A percentile compares a stretch with the other conserved stretches of the same genome.
These are phyloP conservation scores for Elongisporangium prolatum DNA, from an alignment of 352 stramenopile species.

Conservation along the genomic window DNA sequence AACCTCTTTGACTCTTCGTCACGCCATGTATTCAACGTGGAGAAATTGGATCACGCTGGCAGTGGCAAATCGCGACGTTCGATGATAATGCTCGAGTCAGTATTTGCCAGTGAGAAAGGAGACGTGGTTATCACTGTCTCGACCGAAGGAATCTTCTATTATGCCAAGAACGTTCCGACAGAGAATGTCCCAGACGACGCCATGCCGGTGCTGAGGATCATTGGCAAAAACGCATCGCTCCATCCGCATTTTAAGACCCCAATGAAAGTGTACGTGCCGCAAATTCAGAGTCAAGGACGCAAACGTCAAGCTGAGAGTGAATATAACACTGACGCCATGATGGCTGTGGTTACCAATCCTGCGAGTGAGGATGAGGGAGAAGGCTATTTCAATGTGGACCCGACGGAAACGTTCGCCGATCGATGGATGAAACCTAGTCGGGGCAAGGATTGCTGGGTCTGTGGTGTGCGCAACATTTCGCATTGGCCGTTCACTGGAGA, in stretches of 20 bases:
- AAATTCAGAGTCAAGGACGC: conserved; percentile 7
- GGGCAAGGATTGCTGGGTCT: conserved; percentile 66
- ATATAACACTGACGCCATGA: conserved; percentile 35
- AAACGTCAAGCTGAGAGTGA: conserved; percentile 1
- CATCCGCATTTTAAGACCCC: conserved; percentile 61
- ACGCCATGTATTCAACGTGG: conserved; percentile 58
- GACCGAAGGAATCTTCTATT: conserved; percentile 73
- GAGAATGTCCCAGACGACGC: conserved; percentile 12
- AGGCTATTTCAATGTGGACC: conserved; percentile 69
- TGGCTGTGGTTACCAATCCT: conserved; percentile 70
- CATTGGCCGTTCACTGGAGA: conserved; percentile 35
- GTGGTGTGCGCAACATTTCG: conserved; percentile 61
- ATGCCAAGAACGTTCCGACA: conserved; percentile 37
- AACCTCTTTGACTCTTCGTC: conserved; percentile 28
- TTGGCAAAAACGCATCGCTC: conserved; percentile 61
- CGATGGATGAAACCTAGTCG: conserved; percentile 69
- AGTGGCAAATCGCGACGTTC: conserved; percentile 64
- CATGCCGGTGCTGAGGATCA: conserved; percentile 35
- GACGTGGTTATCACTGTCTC: conserved; percentile 54
- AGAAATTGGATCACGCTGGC: conserved; percentile 53
- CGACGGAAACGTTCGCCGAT: conserved; percentile 53
- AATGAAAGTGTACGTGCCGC: conserved; percentile 69
- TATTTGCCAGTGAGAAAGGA: conserved; percentile 64
- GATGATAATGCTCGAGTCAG: conserved; percentile 61
- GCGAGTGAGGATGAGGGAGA: conserved; percentile 56